phyloP scores from a whole-genome alignment of 257 asterid species.

The Agastache rugosa region DNA sequence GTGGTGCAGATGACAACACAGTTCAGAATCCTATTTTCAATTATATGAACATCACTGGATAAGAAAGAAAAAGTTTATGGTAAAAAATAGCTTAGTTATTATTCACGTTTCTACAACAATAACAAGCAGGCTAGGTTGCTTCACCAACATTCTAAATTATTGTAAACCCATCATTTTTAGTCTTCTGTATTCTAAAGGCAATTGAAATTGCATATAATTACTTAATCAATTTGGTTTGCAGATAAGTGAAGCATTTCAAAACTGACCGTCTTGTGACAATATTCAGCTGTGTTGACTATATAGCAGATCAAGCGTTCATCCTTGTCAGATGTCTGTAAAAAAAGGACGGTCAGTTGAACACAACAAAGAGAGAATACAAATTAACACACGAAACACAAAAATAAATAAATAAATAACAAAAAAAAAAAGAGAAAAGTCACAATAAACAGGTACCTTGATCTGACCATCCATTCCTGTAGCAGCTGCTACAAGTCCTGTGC shows the following conservation, averaged over 20 bases:
- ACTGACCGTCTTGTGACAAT: constrained; percentile 95
- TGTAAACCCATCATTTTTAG: constrained; percentile 23
- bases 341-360: constrained; percentile 33
- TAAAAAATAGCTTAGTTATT: constrained; percentile 8
- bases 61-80: background rate
- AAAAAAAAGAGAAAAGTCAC: constrained; percentile 23
- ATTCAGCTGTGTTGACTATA: constrained; percentile 97
- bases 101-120: constrained; percentile 12
- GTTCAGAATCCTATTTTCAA: constrained; percentile 16
- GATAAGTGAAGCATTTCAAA: constrained; percentile 35
- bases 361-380: constrained; percentile 5
- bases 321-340: constrained; percentile 91
- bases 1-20: constrained; percentile 6
- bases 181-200: constrained; percentile 26
- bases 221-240: constrained; percentile 1
- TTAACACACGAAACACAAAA: background rate
- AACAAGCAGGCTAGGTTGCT: constrained; percentile 21
- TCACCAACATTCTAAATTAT: constrained; percentile 15
- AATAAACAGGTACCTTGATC: constrained; percentile 65
- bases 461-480: constrained; percentile 99
- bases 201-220: constrained; percentile 12
- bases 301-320: constrained; percentile 94
- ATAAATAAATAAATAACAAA: constrained; percentile 15
- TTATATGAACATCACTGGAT: constrained; percentile 10
- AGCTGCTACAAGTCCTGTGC: constrained; percentile 98